Evolutionary conservation across 2,329 filamentous ascomycete species (phyloP), one percentile per base, ranked within the genome.

Genomic region (Epichloe glyceriae): DNA sequence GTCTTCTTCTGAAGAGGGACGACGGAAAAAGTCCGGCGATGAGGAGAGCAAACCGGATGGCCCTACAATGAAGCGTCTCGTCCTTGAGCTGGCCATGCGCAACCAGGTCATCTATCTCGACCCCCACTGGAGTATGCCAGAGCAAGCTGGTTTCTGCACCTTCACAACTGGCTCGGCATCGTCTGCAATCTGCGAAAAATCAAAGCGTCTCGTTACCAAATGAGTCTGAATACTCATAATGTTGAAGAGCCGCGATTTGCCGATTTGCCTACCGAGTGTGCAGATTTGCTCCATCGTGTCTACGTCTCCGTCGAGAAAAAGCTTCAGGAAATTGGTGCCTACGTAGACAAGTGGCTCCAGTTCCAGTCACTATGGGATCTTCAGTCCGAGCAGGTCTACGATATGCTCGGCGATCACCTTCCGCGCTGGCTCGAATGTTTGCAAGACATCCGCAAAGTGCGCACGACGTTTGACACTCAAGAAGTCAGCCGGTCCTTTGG

Each of bases 281-380:
- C 89, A 19, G 79, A 84, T 45, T 80, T 86, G 52, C 76, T 98
- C 19, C 79, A 82, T 44, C 78, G 83, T 53, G 90, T 95, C 1
- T 96, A 97, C 64, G 76, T 77, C 35, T 83, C 85, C 0, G 79
- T 98, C 10, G 90, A 97, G 67, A 80, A 80, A 56, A 95, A 93
- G 67, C 71, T 98, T 4, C 74, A 77, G 15, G 82, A 86, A 42
- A 88, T 97, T 34, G 80, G 86, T 38, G 75, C 76, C 4, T 98
- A 98, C 59, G 88, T 98, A 10, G 89, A 96, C 64, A 94, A 97
- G 67, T 98, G 93, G 93, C 75, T 98, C 44, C 93, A 96, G 60
- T 98, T 97, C 69, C 93, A 98, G 67, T 97, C 91, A 6, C 77
- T 98, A 0, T 98, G 93, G 93, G 93, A 98, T 71, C 76, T 98